Evolutionary conservation across 257 asterid genomes (phyloP).

Genomic region (Cruciata laevipes): DNA sequence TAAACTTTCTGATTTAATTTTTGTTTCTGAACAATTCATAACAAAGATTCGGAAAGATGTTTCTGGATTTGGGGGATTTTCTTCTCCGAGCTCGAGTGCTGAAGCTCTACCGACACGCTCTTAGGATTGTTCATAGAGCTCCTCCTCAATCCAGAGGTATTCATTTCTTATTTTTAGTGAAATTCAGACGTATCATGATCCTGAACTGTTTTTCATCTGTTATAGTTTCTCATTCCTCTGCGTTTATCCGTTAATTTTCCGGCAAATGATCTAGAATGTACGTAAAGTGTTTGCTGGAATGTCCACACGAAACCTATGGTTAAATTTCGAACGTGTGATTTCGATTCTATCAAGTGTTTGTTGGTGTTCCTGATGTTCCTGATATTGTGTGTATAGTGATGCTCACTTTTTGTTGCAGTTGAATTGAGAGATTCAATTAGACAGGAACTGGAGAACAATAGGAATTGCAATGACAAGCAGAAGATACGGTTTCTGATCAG

Average conservation of each 20-base stretch:
- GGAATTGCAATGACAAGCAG: constrained; percentile 65
- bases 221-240: background rate
- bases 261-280: background rate
- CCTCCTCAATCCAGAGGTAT: constrained; percentile 60
- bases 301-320: background rate
- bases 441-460: constrained; percentile 74
- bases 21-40: background rate
- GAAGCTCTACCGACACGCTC: constrained; percentile 78
- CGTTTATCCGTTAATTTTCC: background rate
- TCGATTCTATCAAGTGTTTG: background rate
- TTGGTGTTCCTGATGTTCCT: background rate
- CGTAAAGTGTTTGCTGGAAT: background rate
- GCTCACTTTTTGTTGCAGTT: constrained; percentile 31
- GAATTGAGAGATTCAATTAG: constrained; percentile 65
- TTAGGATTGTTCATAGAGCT: constrained; percentile 66
- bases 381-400: background rate
- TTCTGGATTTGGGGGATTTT: constrained; percentile 74
- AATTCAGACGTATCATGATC: background rate
- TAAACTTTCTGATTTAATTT: background rate
- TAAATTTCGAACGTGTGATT: background rate
- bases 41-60: too few relatives aligned
- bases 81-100: constrained; percentile 81
- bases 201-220: background rate
- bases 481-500: constrained; percentile 74
- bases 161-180: background rate